A percentile compares a stretch with the other conserved stretches of the same genome.
Conservation (phyloP, 2,329 filamentous ascomycete species). For the Neophaeococcomyces mojaviensis region DNA sequence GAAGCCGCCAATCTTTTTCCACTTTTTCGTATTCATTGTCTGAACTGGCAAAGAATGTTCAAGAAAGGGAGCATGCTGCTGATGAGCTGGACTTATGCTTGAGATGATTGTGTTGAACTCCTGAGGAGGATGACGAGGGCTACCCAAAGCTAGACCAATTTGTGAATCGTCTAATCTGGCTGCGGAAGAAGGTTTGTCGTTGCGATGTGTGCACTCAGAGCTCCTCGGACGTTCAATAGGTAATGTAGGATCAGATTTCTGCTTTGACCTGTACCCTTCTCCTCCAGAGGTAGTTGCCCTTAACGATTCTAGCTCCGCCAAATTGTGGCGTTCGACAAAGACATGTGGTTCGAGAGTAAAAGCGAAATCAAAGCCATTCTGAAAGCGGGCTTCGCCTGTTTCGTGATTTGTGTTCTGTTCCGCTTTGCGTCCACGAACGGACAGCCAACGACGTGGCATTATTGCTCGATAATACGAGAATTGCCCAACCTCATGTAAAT, state of each 20-base stretch:
- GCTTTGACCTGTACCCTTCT: not conserved
- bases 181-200: not conserved
- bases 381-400: not conserved
- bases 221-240: conserved; percentile 2
- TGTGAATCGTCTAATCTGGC: conserved; percentile 32
- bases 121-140: conserved; percentile 42
- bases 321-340: not conserved
- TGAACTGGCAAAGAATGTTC: conserved; percentile 7
- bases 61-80: conserved; percentile 7
- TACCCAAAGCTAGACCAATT: conserved; percentile 70
- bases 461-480: not conserved
- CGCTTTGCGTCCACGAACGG: not conserved
- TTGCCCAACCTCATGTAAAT: not conserved
- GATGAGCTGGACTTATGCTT: conserved; percentile 3
- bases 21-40: conserved; percentile 30
- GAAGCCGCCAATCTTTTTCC: conserved; percentile 40
- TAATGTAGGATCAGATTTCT: conserved; percentile 1
- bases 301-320: not conserved
- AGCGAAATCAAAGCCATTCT: conserved; percentile 5
- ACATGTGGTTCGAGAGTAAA: not conserved
- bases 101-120: conserved; percentile 7
- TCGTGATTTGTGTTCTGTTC: conserved; percentile 1
- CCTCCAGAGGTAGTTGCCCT: conserved; percentile 4
- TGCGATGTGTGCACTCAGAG: not conserved
- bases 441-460: conserved; percentile 7